phyloP scores from a whole-genome alignment of 2,329 filamentous ascomycete genomes.

The Colletotrichum agaves region DNA sequence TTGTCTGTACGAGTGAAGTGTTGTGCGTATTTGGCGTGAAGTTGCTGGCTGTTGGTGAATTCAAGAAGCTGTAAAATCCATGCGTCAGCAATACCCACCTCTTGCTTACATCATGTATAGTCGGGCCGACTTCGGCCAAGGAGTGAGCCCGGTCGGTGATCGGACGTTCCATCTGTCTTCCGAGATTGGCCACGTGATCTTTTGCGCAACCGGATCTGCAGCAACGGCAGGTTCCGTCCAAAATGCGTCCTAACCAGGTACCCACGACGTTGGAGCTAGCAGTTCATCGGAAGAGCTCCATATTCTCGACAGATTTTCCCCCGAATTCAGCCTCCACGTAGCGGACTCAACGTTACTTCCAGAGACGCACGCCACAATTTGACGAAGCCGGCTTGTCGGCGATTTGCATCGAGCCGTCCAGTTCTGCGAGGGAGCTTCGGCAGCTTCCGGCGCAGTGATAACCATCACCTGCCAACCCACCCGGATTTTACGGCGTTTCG shows the following conservation, averaged over 20 bases:
- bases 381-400: background rate
- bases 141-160: constrained; percentile 5
- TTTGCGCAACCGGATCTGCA: background rate
- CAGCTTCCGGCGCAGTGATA: constrained; percentile 6
- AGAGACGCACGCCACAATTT: constrained; percentile 20
- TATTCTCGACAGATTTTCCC: constrained; percentile 32
- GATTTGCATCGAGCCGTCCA: background rate
- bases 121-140: too few relatives aligned
- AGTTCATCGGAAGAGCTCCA: constrained; percentile 33
- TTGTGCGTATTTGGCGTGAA: background rate
- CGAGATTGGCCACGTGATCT: background rate
- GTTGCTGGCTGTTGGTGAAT: background rate
- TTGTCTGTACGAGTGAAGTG: background rate
- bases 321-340: constrained; percentile 7
- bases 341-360: constrained; percentile 5
- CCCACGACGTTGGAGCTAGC: constrained; percentile 19
- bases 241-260: background rate
- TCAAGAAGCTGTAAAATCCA: background rate
- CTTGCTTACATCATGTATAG: too few relatives aligned
- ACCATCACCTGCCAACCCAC: constrained; percentile 11
- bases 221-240: constrained; percentile 24
- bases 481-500: constrained; percentile 32
- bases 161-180: constrained; percentile 21
- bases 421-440: constrained; percentile 10
- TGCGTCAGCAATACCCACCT: too few relatives aligned